Base-by-base conservation (phyloP, 2,329 filamentous ascomycete genomes). In the Sporothrix mexicana region DNA sequence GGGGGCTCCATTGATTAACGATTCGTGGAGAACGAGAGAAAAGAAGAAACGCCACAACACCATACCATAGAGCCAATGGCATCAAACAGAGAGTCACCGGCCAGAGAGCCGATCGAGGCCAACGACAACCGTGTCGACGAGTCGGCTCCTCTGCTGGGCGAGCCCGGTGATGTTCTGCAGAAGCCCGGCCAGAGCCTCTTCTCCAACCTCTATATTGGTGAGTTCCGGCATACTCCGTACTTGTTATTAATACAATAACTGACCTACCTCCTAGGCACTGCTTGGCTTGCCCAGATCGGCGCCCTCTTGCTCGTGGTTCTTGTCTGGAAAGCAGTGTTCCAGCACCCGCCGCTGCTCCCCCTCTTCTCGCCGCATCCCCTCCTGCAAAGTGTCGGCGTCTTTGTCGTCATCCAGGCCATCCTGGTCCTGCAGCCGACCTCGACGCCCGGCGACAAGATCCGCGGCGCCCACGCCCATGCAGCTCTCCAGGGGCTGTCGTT, bases 341-440 rank as follows among this genome's bases (percentile, higher is more conserved):
- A 89, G 57, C 85, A 91, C 72, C 81, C 78, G 36, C 82, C 78
- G 10, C 75, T 84, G 43, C 79, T 97, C 74, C 92, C 93, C 53
- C 89, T 97, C 77, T 97, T 98, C 87, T 94, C 93, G 20, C 90
- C 91, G 9, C 95, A 98, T 81, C 95, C 95, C 8, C 90, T 98
- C 79, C 84, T 91, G 73, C 85, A 88, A 82, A 86, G 84, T 12
- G 76, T 92, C 73, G 94, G 90, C 67, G 81, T 97, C 73, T 85
- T 97, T 75, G 85, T 93, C 73, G 85, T 96, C 77, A 87, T 92
- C 20, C 92, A 98, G 85, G 92, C 91, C 72, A 89, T 95, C 76
- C 89, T 98, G 70, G 84, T 96, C 77, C 88, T 98, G 49, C 96
- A 99, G 81, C 96, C 95, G 1, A 97, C 95, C 0, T 88, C 92